Base-by-base conservation (phyloP, 1,284 basidiomycete species). In the Ustilago vetiveriae region DNA sequence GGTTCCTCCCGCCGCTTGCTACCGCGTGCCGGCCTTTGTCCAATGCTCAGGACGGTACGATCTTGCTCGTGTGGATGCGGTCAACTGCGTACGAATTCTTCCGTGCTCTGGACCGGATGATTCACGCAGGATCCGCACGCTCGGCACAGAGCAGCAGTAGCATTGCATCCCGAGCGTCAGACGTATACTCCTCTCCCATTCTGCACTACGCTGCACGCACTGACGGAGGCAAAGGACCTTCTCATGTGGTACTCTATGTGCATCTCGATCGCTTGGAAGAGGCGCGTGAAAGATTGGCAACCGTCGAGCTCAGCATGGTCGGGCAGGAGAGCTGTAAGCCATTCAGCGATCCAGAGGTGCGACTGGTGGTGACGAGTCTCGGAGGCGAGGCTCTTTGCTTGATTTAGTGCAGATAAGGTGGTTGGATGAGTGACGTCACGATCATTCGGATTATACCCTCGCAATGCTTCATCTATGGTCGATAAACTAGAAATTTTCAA, bases 161-260 rank as follows among this genome's bases (percentile, higher is more conserved):
- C 27, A 13, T 29, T 29, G 47, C 37, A 2, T 29, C 45, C 0
- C 9, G 3, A 1, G 45, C 44, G 23, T 8, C 17, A 10, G 50
- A 38, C 19, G 24, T 65, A 22, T 65, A 49, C 33, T 50, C 55
- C 1, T 53, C 36, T 23, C 50, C 62, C 6, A 65, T 65, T 17
- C 32, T 65, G 30, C 50, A 58, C 22, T 65, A 58, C 35, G 62
- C 46, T 24, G 54, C 55, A 4, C 46, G 54, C 17, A 39, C 46
- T 8, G 48, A 30, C 13, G 24, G n/a, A 10, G 13, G 7, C 13
- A 23, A 17, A 4, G 43, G 21, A 27, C 37, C 62, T 6, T 52
- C 60, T n/a, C 44, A 58, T 17, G 46, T 65, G 19, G 55, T 46
- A 8, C 37, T 65, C n/a, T 65, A 58, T 27, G 54, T 54, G 6